Evolutionary conservation across 2,329 filamentous ascomycete genomes (phyloP).

Genomic region (Talaromyces sp.): DNA sequence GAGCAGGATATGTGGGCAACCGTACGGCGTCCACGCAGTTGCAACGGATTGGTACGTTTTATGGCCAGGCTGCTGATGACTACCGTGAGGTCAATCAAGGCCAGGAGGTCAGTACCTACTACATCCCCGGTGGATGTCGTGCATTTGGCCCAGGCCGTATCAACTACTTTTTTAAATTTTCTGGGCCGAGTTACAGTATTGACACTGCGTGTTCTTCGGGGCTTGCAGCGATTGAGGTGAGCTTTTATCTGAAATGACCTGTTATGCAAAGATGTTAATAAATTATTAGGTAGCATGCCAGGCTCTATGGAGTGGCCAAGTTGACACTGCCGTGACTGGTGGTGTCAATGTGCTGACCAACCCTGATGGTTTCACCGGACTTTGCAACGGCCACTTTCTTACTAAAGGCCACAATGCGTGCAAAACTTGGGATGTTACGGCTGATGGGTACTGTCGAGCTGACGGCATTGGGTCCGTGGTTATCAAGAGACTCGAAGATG

Average conservation of each 20-base stretch:
- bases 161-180: constrained; percentile 73
- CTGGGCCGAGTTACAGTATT: constrained; percentile 64
- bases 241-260: constrained; percentile 41
- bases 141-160: constrained; percentile 58
- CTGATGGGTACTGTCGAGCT: constrained; percentile 77
- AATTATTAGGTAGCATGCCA: constrained; percentile 52
- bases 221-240: constrained; percentile 56
- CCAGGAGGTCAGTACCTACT: constrained; percentile 67
- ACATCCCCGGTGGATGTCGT: constrained; percentile 58
- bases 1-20: constrained; percentile 71
- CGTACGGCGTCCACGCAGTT: constrained; percentile 62
- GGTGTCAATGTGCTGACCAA: constrained; percentile 70
- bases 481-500: constrained; percentile 74
- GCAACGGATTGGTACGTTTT: constrained; percentile 65
- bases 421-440: constrained; percentile 74
- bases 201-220: constrained; percentile 78
- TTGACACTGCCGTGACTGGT: constrained; percentile 74
- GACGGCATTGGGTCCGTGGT: constrained; percentile 71
- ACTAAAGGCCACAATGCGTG: constrained; percentile 66
- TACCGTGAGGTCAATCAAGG: constrained; percentile 70
- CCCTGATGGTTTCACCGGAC: constrained; percentile 70
- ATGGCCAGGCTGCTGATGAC: constrained; percentile 70
- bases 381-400: constrained; percentile 72
- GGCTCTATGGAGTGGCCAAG: constrained; percentile 68
- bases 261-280: not conserved